Evolutionary conservation across 2,329 filamentous ascomycete genomes (phyloP).

Genomic region (Periconia sp.): DNA sequence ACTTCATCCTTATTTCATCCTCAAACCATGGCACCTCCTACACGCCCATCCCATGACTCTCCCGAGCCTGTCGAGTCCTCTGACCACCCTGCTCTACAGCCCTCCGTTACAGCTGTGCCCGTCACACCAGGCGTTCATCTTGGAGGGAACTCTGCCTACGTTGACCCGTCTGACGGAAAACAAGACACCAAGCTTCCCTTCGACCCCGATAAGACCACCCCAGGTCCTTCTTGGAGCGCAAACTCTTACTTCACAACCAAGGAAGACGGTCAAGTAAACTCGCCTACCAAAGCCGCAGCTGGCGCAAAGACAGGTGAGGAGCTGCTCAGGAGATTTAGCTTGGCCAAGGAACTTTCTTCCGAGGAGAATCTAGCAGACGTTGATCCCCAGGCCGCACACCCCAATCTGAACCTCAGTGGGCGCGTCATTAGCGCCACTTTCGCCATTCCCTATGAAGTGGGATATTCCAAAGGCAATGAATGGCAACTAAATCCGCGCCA

Average conservation of each 20-base stretch:
- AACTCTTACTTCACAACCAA: conserved; percentile 40
- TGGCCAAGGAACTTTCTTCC: conserved; percentile 39
- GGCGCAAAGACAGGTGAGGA: conserved; percentile 53
- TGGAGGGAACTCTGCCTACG: conserved; percentile 42
- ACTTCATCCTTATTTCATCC: conserved; percentile 8
- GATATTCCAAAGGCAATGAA: conserved; percentile 54
- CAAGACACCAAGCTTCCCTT: conserved; percentile 28
- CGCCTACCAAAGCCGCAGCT: conserved; percentile 46
- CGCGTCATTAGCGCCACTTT: conserved; percentile 66
- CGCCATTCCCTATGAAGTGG: conserved; percentile 63
- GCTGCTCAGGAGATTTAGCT: conserved; percentile 56
- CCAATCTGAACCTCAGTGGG: conserved; percentile 60
- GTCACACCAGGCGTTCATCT: conserved; percentile 47
- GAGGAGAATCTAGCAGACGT: conserved; percentile 49
- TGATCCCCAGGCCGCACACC: conserved; percentile 59
- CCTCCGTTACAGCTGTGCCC: conserved; percentile 42
- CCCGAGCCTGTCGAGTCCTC: conserved; percentile 28
- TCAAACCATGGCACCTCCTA: conserved; percentile 29
- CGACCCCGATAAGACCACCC: conserved; percentile 31
- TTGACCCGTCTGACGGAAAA: conserved; percentile 23
- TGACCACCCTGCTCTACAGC: conserved; percentile 44
- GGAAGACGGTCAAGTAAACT: conserved; percentile 24
- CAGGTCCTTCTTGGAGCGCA: conserved; percentile 40
- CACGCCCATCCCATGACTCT: conserved; percentile 12
- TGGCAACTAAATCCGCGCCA: conserved; percentile 75